Conservation (phyloP, 2,329 filamentous ascomycete genomes). For the Penicillium sp. region DNA sequence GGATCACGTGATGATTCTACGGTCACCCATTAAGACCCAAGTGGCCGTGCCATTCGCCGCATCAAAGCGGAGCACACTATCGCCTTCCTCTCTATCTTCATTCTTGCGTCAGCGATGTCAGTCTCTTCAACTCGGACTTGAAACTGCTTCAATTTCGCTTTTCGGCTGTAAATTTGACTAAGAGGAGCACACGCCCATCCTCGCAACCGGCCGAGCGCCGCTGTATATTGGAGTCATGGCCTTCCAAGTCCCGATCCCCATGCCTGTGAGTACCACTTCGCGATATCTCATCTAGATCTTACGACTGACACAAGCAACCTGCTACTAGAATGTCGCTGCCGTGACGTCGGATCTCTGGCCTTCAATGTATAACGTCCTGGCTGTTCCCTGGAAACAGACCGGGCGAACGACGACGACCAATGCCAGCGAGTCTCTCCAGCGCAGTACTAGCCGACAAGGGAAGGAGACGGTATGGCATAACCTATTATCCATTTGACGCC, state of each 20-base stretch:
- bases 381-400: conserved; percentile 36
- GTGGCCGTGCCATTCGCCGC: conserved; percentile 38
- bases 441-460: conserved; percentile 13
- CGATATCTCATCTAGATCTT: background rate
- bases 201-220: conserved; percentile 39
- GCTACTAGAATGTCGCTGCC: conserved; percentile 45
- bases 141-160: conserved; percentile 3
- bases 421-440: conserved; percentile 13
- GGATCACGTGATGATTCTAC: conserved; percentile 23
- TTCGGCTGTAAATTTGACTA: background rate
- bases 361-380: conserved; percentile 40
- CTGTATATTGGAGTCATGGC: conserved; percentile 46
- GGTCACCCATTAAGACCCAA: conserved; percentile 15
- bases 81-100: conserved; percentile 12
- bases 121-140: conserved; percentile 8
- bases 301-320: conserved; percentile 12
- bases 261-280: conserved; percentile 42
- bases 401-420: conserved; percentile 19
- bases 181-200: conserved; percentile 18
- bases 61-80: conserved; percentile 23
- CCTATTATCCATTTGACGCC: background rate
- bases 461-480: conserved; percentile 21
- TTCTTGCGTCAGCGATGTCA: conserved; percentile 27
- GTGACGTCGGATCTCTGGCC: conserved; percentile 46
- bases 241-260: conserved; percentile 49